Conservation (phyloP, 1,284 basidiomycete species). For the Apiotrichum veenhuisii region DNA sequence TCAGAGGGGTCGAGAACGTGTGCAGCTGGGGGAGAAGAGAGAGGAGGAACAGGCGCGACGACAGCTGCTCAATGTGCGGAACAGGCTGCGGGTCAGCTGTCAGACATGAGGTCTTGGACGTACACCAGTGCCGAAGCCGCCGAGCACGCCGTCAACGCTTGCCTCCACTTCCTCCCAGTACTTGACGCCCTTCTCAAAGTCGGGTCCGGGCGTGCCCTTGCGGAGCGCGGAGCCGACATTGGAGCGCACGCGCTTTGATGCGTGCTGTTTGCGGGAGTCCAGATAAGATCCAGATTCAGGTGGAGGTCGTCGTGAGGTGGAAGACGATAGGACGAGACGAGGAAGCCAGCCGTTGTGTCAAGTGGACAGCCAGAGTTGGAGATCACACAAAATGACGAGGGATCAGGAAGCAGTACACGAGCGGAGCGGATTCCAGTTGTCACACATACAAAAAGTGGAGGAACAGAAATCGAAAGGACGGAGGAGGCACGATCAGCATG, state of each 20-base stretch:
- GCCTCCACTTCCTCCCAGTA: constrained; percentile 53
- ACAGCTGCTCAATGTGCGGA: constrained; percentile 80
- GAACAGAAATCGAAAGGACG: background rate
- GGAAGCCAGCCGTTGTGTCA: too few relatives aligned
- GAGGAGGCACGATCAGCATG: background rate
- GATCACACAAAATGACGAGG: too few relatives aligned
- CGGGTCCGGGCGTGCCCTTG: constrained; percentile 32
- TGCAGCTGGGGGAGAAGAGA: constrained; percentile 72
- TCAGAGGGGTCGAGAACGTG: constrained; percentile 65
- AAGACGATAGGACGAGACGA: too few relatives aligned
- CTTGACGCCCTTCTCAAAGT: constrained; percentile 50
- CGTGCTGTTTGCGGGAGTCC: constrained; percentile 5
- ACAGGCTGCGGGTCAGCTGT: constrained; percentile 57
- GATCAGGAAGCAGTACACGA: too few relatives aligned
- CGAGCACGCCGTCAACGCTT: constrained; percentile 51
- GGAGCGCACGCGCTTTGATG: constrained; percentile 19
- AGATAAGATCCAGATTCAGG: background rate
- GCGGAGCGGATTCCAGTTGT: too few relatives aligned
- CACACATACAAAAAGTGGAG: too few relatives aligned
- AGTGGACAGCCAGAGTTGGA: too few relatives aligned
- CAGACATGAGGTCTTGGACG: constrained; percentile 10
- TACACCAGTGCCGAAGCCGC: constrained; percentile 51
- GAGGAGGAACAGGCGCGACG: constrained; percentile 79
- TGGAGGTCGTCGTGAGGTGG: background rate
- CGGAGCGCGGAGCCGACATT: constrained; percentile 35